phyloP scores from a whole-genome alignment of 257 asterid species.

The Craterostigma plantagineum region DNA sequence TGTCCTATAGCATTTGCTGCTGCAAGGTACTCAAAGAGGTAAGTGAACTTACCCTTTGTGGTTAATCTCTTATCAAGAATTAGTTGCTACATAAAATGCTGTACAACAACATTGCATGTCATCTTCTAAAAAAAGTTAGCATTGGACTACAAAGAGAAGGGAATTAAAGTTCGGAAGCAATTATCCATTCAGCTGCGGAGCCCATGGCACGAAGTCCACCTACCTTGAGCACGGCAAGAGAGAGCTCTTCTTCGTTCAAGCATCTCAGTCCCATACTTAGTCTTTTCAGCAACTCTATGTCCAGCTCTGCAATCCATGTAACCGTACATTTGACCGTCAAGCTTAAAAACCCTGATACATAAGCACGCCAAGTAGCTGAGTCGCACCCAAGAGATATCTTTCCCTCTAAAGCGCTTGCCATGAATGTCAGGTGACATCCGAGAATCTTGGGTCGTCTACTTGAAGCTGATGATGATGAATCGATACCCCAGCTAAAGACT shows the following conservation, averaged over 20 bases:
- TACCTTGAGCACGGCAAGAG: slow-evolving; percentile 56
- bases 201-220: slow-evolving; percentile 79
- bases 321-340: slow-evolving; percentile 58
- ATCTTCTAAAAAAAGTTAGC: too few species aligned
- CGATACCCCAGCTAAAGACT: slow-evolving; percentile 69
- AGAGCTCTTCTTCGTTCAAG: slow-evolving; percentile 71
- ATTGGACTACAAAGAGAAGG: neutral
- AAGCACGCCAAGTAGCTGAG: slow-evolving; percentile 81
- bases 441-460: slow-evolving; percentile 53
- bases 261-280: slow-evolving; percentile 53
- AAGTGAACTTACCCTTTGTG: too few species aligned
- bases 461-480: slow-evolving; percentile 40
- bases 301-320: slow-evolving; percentile 54
- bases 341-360: slow-evolving; percentile 58
- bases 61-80: too few species aligned
- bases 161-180: slow-evolving; percentile 23
- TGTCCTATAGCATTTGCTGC: too few species aligned
- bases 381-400: slow-evolving; percentile 72
- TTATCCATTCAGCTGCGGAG: slow-evolving; percentile 58
- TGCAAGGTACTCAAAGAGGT: too few species aligned
- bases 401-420: slow-evolving; percentile 62
- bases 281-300: slow-evolving; percentile 38
- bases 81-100: too few species aligned
- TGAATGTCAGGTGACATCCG: slow-evolving; percentile 56
- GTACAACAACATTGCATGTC: too few species aligned